These are phyloP conservation scores for Phytophthora hybrid DNA, from an alignment of 352 stramenopile species.

Conservation along the genomic window DNA sequence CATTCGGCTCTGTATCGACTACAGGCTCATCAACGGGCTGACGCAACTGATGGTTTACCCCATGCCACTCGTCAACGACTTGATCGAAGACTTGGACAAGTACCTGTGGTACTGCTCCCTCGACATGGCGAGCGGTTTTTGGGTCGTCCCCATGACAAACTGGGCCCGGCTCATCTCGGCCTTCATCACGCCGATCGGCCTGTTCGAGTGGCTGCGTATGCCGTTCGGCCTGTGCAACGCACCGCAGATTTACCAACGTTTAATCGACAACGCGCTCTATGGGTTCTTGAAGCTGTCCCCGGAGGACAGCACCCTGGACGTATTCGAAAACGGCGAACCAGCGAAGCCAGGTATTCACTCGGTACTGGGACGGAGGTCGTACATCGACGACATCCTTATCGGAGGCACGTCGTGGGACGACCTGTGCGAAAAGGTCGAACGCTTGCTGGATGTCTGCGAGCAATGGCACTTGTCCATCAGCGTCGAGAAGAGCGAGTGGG, in stretches of 20 bases:
- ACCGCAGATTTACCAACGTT: conserved; percentile 35
- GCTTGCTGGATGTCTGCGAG: conserved; percentile 18
- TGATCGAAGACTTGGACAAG: conserved; percentile 22
- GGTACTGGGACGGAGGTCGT: too few species aligned
- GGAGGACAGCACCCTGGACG: background rate
- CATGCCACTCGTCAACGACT: background rate
- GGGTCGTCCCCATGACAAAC: conserved; percentile 29
- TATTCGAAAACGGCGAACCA: background rate
- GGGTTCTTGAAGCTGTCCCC: background rate
- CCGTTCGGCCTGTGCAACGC: conserved; percentile 33
- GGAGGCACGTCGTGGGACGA: too few species aligned
- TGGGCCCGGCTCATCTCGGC: conserved; percentile 25
- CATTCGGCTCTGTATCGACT: too few species aligned
- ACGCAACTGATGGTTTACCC: too few species aligned
- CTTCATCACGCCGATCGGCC: conserved; percentile 31
- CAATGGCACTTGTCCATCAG: conserved; percentile 29
- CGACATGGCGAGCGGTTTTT: conserved; percentile 35
- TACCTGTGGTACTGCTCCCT: conserved; percentile 30
- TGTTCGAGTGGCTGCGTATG: conserved; percentile 38
- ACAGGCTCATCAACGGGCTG: too few species aligned
- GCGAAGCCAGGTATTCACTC: too few species aligned
- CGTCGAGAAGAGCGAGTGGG: conserved; percentile 29
- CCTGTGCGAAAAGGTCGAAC: background rate
- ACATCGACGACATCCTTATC: too few species aligned
- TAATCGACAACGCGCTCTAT: conserved; percentile 37